Conservation (phyloP, 2,329 filamentous ascomycete genomes). For the Blumeria hordei region DNA sequence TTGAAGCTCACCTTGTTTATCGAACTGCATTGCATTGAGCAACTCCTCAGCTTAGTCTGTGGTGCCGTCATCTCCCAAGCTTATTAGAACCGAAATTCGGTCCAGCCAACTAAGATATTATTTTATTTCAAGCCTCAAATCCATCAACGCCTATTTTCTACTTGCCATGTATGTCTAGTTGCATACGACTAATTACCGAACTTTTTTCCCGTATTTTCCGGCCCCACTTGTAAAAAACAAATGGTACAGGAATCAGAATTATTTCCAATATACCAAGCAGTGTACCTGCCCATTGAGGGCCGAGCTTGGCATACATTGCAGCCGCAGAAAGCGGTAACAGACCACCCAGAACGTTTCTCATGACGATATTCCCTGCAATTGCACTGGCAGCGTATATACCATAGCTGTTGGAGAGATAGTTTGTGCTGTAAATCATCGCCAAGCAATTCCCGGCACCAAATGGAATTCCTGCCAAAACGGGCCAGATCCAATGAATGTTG, state of each 20-base stretch:
- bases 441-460: conserved; percentile 57
- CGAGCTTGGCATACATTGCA: conserved; percentile 39
- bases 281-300: conserved; percentile 58
- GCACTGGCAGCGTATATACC: conserved; percentile 64
- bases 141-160: conserved; percentile 6
- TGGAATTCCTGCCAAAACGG: conserved; percentile 53
- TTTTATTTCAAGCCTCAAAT: no score
- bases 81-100: no score
- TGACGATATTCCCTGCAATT: conserved; percentile 54
- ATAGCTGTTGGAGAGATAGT: conserved; percentile 59
- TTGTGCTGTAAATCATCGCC: conserved; percentile 62
- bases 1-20: no score
- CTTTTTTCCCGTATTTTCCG: conserved; percentile 27
- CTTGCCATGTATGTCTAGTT: conserved; percentile 13
- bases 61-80: no score
- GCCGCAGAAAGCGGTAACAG: conserved; percentile 52
- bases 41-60: no score
- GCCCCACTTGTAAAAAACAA: conserved; percentile 48
- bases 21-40: no score
- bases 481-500: conserved; percentile 59
- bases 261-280: conserved; percentile 52
- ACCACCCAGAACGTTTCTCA: conserved; percentile 52
- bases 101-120: no score
- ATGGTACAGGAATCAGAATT: conserved; percentile 51
- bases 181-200: conserved; percentile 18